Conservation (phyloP, 768 basidiomycete species). For the Lactifluus subvellereus region DNA sequence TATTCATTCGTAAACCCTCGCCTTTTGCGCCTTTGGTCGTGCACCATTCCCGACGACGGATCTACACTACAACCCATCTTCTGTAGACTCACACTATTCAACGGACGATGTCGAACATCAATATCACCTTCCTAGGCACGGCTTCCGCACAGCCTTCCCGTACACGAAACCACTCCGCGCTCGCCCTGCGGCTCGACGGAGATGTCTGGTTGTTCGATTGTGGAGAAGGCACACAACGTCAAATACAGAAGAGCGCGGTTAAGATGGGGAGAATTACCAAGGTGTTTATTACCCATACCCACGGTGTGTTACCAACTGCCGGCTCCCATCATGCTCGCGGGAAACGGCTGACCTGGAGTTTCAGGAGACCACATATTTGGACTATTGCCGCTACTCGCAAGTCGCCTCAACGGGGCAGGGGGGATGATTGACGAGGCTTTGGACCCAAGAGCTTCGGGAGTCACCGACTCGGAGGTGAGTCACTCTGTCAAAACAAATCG, state of each 20-base stretch:
- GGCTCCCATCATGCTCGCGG: background rate
- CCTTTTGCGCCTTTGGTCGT: background rate
- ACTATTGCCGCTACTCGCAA: conserved; percentile 60
- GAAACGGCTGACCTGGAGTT: background rate
- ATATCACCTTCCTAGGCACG: conserved; percentile 73
- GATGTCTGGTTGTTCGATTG: conserved; percentile 85
- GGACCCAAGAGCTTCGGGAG: conserved; percentile 46
- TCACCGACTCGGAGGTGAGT: conserved; percentile 16
- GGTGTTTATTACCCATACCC: conserved; percentile 86
- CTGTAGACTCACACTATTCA: background rate
- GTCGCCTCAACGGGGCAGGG: conserved; percentile 68
- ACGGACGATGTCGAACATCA: conserved; percentile 30
- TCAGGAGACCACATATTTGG: conserved; percentile 82
- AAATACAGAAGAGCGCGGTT: conserved; percentile 63
- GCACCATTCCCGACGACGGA: background rate
- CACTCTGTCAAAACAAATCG: background rate
- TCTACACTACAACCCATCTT: background rate
- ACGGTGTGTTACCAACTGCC: conserved; percentile 45
- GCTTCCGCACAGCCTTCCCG: conserved; percentile 77
- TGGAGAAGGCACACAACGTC: conserved; percentile 79
- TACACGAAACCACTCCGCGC: conserved; percentile 72
- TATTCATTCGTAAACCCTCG: background rate
- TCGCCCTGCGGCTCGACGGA: conserved; percentile 57
- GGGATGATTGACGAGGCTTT: conserved; percentile 52
- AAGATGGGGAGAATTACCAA: conserved; percentile 77